Base-by-base conservation (phyloP, 176 grass and related monocot species). In the Rhynchospora breviuscula region DNA sequence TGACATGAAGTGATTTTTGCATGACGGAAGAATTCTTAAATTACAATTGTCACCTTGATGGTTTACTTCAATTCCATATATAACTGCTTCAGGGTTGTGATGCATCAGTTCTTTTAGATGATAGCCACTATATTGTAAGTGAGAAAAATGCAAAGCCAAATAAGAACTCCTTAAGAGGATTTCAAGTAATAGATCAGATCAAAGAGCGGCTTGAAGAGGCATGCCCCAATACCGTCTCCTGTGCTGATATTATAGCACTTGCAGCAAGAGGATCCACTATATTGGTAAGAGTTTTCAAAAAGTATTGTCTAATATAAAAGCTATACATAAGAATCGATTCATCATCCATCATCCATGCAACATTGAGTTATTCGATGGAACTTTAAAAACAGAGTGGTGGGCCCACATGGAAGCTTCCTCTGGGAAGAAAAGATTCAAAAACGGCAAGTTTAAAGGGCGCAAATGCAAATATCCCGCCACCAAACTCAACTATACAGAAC, bases 371-470 rank as follows among this genome's bases (percentile, higher is more conserved):
- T 44, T 81, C 29, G 10, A 52, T 66, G 54, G 33, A 49, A 33
- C n/a, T 63, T 63, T 48, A 58, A 82, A 82, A 43, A 83, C 76
- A 95, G 89, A 91, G 88, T 59, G 96, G 91, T 61, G 93, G 96
- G 4, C 96, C 91, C 11, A 84, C 87, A 60, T 99, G 93, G 93
- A 91, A 93, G 51, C 89, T 99, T 84, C 86, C 93, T 7, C 59
- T 99, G n/a, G 96, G 96, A 57, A 93, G 93, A 79, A 93, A 87
- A 86, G 96, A 99, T 64, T 93, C 93, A 43, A 87, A 87, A 81
- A 85, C 83, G 53, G 96, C 93, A 68, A 90, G 92, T 67, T 90
- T 99, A 59, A 91, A 86, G 67, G 86, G 92, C 12, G 89, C 96
- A 71, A 99, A 99, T 78, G 90, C 86, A 83, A 92, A 89, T 87